Evolutionary conservation across 306 rosid species (phyloP).

Genomic region (Vicia faba): DNA sequence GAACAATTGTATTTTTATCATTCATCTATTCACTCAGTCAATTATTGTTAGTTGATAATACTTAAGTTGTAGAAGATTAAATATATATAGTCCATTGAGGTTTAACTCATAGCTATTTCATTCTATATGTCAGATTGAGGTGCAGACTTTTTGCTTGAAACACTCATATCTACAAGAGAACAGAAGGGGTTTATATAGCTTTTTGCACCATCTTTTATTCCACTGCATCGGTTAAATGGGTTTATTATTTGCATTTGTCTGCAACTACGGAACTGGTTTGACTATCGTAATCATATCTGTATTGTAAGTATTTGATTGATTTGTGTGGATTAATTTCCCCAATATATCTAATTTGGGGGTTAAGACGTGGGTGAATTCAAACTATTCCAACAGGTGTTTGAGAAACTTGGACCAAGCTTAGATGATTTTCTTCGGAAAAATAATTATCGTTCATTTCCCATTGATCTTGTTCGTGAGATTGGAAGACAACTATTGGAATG

Average conservation of each 20-base stretch:
- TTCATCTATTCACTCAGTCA: too few species aligned
- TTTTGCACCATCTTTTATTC: slow-evolving; percentile 34
- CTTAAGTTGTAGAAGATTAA: too few species aligned
- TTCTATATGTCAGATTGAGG: too few species aligned
- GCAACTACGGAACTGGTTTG: slow-evolving; percentile 99
- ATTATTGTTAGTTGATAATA: too few species aligned
- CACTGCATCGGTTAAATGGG: slow-evolving; percentile 71
- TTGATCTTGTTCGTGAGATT: slow-evolving; percentile 99
- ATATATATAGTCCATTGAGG: too few species aligned
- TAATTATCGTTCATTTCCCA: slow-evolving; percentile 99
- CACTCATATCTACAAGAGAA: too few species aligned
- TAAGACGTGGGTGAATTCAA: slow-evolving; percentile 78
- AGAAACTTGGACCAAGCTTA: slow-evolving; percentile 99
- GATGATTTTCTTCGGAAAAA: slow-evolving; percentile 99
- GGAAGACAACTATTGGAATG: slow-evolving; percentile 99
- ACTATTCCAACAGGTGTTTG: slow-evolving; percentile 99
- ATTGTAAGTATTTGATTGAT: slow-evolving; percentile 95
- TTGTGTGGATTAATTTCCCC: slow-evolving; percentile 94
- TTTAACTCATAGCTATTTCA: too few species aligned
- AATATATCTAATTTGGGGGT: slow-evolving; percentile 66
- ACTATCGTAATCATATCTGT: slow-evolving; percentile 99
- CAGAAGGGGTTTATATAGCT: too few species aligned
- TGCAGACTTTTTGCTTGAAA: too few species aligned
- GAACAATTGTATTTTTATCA: too few species aligned
- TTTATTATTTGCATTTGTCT: slow-evolving; percentile 99